Evolutionary conservation across 495 filamentous ascomycete genomes (phyloP), one percentile per base, ranked within the genome.

Genomic region (Penicillium canariense): DNA sequence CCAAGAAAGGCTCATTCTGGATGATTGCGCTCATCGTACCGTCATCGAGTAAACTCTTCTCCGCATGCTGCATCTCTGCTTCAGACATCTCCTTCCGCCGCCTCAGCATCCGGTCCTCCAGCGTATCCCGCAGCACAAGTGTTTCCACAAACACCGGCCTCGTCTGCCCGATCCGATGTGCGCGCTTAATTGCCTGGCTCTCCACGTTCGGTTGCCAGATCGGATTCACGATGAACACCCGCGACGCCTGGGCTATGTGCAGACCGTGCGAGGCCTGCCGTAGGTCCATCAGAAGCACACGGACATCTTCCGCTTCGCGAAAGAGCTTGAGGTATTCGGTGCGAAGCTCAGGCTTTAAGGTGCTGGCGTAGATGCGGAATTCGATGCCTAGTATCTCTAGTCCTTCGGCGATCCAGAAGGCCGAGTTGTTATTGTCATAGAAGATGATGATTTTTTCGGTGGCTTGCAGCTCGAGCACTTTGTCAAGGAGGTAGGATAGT

Each of bases 211-310:
- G 89, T 45, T 89, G 87, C 71, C 94, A 86, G 26, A 94, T 87
- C 0, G 93, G 93, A 52, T 90, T 95, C 55, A 96, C 78, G 60
- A 97, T 96, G 74, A 87, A 95, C n/a, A 97, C 86, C 0, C 93
- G 78, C 0, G 85, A 91, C 4, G 94, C 93, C 28, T 82, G 82
- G 18, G 83, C 82, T 62, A 97, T 83, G 59, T 96, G 90, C 0
- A 97, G 76, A 0, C 93, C 93, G 53, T 90, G 89, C 3, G 93
- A 90, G 14, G 91, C 91, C 65, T 94, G 88, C 2, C 79, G 80
- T 18, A 96, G 82, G 63, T 96, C 90, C 89, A 97, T 97, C 4
- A 97, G 76, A 0, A 97, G 73, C 0, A 97, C 88, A 0, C 89
- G 84, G 36, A 79, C 70, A 11, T 72, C 71, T 2, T 80, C 72